Evolutionary conservation across 1,139 yeast genomes (phyloP).

Genomic region (Zygotorulaspora mrakii): DNA sequence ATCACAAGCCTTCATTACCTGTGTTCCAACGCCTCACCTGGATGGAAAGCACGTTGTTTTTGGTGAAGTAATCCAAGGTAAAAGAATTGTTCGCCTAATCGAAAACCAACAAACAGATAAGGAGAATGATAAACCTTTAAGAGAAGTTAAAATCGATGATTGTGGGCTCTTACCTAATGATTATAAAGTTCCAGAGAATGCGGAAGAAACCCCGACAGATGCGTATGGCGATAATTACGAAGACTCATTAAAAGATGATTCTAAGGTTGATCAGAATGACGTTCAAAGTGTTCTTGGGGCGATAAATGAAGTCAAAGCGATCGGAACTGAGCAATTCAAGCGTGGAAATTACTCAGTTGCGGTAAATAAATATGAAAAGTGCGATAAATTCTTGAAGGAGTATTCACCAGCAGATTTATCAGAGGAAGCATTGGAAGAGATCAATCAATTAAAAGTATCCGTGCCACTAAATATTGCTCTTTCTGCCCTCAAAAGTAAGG

Average conservation of each 20-base stretch:
- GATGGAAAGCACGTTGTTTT: constrained; percentile 96
- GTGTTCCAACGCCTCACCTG: constrained; percentile 78
- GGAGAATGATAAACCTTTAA: constrained; percentile 58
- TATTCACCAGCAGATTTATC: constrained; percentile 70
- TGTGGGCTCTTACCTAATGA: constrained; percentile 74
- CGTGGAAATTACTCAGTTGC: constrained; percentile 56
- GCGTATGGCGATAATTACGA: constrained; percentile 86
- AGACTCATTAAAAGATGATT: constrained; percentile 71
- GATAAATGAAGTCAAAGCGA: constrained; percentile 61
- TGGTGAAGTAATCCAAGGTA: constrained; percentile 83
- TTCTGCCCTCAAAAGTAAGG: constrained; percentile 62
- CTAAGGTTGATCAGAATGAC: constrained; percentile 53
- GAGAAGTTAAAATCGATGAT: constrained; percentile 66
- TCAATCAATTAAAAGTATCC: constrained; percentile 56
- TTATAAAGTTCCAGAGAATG: constrained; percentile 46
- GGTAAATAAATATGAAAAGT: constrained; percentile 65
- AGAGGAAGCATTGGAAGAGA: constrained; percentile 47
- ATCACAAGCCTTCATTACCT: constrained; percentile 88
- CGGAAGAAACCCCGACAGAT: constrained; percentile 45
- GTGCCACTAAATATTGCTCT: constrained; percentile 70
- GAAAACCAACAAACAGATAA: constrained; percentile 65
- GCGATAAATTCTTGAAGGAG: constrained; percentile 61
- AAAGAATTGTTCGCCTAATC: constrained; percentile 69
- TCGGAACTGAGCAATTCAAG: constrained; percentile 76
- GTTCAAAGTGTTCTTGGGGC: constrained; percentile 67